phyloP scores from a whole-genome alignment of 768 basidiomycete genomes.

The Suillus luteus region DNA sequence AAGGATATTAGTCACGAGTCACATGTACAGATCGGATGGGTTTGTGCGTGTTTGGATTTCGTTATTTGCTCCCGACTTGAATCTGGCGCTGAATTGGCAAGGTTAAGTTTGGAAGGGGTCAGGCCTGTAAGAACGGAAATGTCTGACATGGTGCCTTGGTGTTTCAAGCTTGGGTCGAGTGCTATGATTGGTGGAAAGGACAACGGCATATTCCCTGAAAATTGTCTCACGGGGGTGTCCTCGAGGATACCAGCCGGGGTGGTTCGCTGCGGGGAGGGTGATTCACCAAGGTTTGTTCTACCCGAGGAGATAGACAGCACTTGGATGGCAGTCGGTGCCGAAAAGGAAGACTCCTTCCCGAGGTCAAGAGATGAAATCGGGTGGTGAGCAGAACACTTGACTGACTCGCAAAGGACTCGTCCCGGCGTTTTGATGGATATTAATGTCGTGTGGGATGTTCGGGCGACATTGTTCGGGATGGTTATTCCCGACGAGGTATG shows the following conservation, averaged over 20 bases:
- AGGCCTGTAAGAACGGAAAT: conserved; percentile 29
- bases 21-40: neutral
- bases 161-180: too few species aligned
- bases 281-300: neutral
- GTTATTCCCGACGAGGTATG: too few species aligned
- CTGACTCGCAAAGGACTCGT: too few species aligned
- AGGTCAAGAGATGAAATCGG: too few species aligned
- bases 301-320: conserved; percentile 2
- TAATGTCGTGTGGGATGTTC: too few species aligned
- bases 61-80: too few species aligned
- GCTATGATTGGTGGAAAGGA: conserved; percentile 5
- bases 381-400: too few species aligned
- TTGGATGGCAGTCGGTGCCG: conserved; percentile 11
- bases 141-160: too few species aligned
- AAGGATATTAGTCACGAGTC: conserved; percentile 6
- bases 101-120: conserved; percentile 33
- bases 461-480: too few species aligned
- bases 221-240: conserved; percentile 26
- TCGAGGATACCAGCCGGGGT: conserved; percentile 35
- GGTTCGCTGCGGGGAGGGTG: conserved; percentile 3
- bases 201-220: conserved; percentile 3
- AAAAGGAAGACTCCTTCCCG: conserved; percentile 11
- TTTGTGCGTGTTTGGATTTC: conserved; percentile 41
- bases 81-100: too few species aligned
- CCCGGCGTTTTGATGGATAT: too few species aligned